Base-by-base conservation (phyloP, 768 basidiomycete species). In the Lactifluus pinguis region DNA sequence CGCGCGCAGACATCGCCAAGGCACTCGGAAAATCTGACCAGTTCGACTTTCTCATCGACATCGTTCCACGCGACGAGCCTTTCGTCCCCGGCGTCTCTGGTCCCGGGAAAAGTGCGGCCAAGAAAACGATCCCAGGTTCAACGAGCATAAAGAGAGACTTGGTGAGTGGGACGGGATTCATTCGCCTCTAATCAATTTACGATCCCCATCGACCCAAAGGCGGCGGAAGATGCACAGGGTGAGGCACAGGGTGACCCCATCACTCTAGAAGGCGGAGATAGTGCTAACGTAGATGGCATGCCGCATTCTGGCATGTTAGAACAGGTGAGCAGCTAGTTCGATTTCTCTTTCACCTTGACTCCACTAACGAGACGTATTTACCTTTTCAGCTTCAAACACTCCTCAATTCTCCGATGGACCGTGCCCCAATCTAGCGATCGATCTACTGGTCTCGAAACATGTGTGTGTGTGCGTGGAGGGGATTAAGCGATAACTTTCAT, bases 1-100 rank as follows among this genome's bases (percentile, higher is more conserved):
- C 92, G 10, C 85, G 92, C 50, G 85, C 91, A 13, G 95, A 98
- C 73, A 94, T 99, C 55, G 89, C 93, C 6, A 90, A 92, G 68
- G 95, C 95, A 0, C 80, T 97, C 61, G 83, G 84, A 68, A 92
- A 93, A 72, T 89, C 88, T 4, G 95, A 98, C 75, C 93, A 95
- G 72, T 98, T 98, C 68, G 95, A 98, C 75, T 98, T 98, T 69
- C 77, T 98, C 60, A 95, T 98, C 70, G 95, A 98, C 72, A 92
- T 97, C 60, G 87, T 95, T 1, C 95, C 95, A 0, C 77, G 94
- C 47, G 95, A 95, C 61, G 89, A 92, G 60, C 70, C 70, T 3
- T 68, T 71, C 39, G 66, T 66, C 6, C 65, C 66, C 6, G 66
- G 53, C 29, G 62, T 53, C 7, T 13, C 59, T 4, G 63, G 57